phyloP scores from a whole-genome alignment of 208 protist species.

The Leishmania tarentolae region DNA sequence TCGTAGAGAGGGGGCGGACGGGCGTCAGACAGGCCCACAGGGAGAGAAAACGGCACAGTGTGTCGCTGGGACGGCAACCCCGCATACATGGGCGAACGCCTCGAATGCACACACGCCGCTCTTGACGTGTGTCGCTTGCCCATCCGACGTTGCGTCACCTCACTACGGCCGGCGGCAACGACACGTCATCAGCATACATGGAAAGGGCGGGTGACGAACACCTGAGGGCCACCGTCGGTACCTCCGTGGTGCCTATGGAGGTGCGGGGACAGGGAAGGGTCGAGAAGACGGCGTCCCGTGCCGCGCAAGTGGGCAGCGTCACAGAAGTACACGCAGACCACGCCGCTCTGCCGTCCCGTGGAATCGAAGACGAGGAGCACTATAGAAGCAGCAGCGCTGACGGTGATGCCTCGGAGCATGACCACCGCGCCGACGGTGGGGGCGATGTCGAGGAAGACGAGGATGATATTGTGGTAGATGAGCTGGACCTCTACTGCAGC shows the following conservation, averaged over 20 bases:
- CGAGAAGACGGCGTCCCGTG: background rate
- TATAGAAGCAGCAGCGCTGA: background rate
- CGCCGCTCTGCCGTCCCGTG: background rate
- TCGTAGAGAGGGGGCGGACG: background rate
- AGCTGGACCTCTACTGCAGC: conserved; percentile 18
- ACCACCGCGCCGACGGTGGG: background rate
- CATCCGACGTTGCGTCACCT: background rate
- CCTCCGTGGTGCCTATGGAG: background rate
- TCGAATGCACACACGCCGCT: background rate
- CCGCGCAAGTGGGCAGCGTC: background rate
- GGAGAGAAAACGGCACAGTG: background rate
- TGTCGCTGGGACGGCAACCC: background rate
- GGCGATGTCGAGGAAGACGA: background rate
- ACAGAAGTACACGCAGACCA: background rate
- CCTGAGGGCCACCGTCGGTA: background rate
- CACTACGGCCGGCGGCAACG: background rate
- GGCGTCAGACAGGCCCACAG: background rate
- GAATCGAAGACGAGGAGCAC: background rate
- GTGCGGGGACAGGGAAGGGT: background rate
- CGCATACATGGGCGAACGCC: background rate
- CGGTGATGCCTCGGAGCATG: background rate
- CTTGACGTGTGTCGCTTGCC: background rate
- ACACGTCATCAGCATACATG: background rate
- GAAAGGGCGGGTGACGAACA: background rate
- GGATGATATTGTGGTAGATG: conserved; percentile 6